Base-by-base conservation (phyloP, 257 asterid genomes). In the Thymus quinquecostatus region DNA sequence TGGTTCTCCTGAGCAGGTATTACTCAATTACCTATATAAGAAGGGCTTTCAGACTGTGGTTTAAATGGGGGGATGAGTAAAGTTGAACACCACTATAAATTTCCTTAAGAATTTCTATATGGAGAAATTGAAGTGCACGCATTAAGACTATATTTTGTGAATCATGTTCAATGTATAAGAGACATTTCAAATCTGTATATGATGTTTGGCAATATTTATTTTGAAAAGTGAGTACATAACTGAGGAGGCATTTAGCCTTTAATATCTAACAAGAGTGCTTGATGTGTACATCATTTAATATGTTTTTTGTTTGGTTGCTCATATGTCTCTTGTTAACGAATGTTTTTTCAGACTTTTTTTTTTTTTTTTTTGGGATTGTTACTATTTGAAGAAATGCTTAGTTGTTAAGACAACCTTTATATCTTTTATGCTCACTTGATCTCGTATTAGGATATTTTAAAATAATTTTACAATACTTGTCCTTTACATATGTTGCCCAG, bases 1-100 rank as follows among this genome's bases (percentile, higher is more conserved):
- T 80, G 97, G 97, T 73, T 88, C 97, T 36, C 98, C 99, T 5
- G 99, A 92, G 82, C 97, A 95, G 98, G 98, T 95, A 38, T 45
- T 72, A 79, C 41, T 49, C 65, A 70, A 34, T 14, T 11, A 28
- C 48, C 56, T 77, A 33, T 69, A 63, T 66, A 34, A 30, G 54
- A 53, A 27, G 10, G 21, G 48, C 59, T 29, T 58, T 12, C 1
- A 12, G 56, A 3, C 60, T 64, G 11, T 61, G 59, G 70, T 68
- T 38, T 43, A 34, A 68, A 63, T 57, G 76, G 51, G 55, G 41
- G 36, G 48, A 67, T 67, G 72, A 30, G 71, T 50, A 10, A 9
- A n/a, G 5, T 34, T 66, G 32, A 36, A 2, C 27, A 13, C 6
- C 12, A 1, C 47, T 66, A 49, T 49, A 4, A 30, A 0, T 55